Percentiles rank a stretch among this genome's conserved stretches.
Conservation (phyloP, 768 basidiomycete genomes). For the Collybiopsis confluens region DNA sequence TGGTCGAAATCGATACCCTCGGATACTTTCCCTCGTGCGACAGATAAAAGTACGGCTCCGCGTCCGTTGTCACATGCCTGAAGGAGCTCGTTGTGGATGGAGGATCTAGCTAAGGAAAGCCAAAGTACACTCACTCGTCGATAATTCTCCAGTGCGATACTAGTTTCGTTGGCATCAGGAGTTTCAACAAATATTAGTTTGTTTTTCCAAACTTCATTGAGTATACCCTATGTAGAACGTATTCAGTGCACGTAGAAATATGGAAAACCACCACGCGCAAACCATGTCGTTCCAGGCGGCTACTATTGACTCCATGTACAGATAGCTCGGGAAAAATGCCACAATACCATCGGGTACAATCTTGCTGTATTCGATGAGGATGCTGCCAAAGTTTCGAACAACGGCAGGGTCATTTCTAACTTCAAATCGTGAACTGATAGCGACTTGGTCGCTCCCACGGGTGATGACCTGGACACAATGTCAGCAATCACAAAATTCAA, state of each 20-base stretch:
- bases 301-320: slow-evolving; percentile 99
- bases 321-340: slow-evolving; percentile 98
- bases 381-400: slow-evolving; percentile 97
- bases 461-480: slow-evolving; percentile 75
- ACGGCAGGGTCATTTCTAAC: slow-evolving; percentile 99
- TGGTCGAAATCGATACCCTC: slow-evolving; percentile 99
- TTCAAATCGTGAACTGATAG: slow-evolving; percentile 97
- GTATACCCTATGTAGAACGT: slow-evolving; percentile 68
- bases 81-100: slow-evolving; percentile 5
- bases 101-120: not conserved
- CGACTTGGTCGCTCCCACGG: slow-evolving; percentile 96
- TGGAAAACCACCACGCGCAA: slow-evolving; percentile 25
- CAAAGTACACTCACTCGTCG: slow-evolving; percentile 56
- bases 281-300: slow-evolving; percentile 99
- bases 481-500: slow-evolving; percentile 1
- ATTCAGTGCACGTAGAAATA: not conserved
- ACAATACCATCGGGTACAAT: slow-evolving; percentile 98
- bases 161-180: slow-evolving; percentile 97
- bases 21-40: slow-evolving; percentile 97
- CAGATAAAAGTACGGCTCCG: slow-evolving; percentile 93
- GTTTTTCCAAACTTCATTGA: slow-evolving; percentile 99
- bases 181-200: slow-evolving; percentile 99
- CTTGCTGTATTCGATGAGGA: slow-evolving; percentile 96
- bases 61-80: slow-evolving; percentile 98
- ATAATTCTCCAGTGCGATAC: slow-evolving; percentile 96